These are phyloP conservation scores for Violaceomyces palustris DNA, from an alignment of 1,284 basidiomycete genomes.

Conservation along the genomic window DNA sequence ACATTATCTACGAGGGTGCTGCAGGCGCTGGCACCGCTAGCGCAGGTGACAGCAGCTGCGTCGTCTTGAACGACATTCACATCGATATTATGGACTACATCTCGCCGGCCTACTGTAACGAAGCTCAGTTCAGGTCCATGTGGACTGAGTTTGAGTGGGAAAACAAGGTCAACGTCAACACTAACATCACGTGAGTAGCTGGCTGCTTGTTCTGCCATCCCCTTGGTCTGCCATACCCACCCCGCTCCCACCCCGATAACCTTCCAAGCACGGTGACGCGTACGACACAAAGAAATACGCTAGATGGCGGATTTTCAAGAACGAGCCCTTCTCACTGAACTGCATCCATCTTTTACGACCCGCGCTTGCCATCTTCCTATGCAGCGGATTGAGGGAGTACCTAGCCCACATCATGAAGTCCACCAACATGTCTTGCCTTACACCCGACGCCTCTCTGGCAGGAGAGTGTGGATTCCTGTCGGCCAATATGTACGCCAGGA, in stretches of 20 bases:
- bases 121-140: conserved; percentile 79
- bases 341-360: no score
- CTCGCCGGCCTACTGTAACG: conserved; percentile 91
- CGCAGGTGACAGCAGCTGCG: conserved; percentile 62
- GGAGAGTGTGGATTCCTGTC: conserved; percentile 90
- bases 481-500: conserved; percentile 87
- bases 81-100: conserved; percentile 99
- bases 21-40: conserved; percentile 34
- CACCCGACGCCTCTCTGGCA: conserved; percentile 81
- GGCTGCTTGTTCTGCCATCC: no score
- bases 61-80: conserved; percentile 91
- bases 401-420: conserved; percentile 75
- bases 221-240: no score
- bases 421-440: conserved; percentile 95
- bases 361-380: no score
- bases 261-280: no score
- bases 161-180: conserved; percentile 89
- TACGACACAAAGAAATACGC: neutral
- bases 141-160: conserved; percentile 99
- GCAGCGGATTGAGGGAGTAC: conserved; percentile 72
- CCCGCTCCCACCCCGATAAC: no score
- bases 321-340: no score
- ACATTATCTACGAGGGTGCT: conserved; percentile 80
- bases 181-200: conserved; percentile 66
- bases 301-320: neutral